Percentiles rank a stretch among this genome's conserved stretches.
Evolutionary conservation across 345 rosid genomes (phyloP).

Genomic region (Brassica carinata): DNA sequence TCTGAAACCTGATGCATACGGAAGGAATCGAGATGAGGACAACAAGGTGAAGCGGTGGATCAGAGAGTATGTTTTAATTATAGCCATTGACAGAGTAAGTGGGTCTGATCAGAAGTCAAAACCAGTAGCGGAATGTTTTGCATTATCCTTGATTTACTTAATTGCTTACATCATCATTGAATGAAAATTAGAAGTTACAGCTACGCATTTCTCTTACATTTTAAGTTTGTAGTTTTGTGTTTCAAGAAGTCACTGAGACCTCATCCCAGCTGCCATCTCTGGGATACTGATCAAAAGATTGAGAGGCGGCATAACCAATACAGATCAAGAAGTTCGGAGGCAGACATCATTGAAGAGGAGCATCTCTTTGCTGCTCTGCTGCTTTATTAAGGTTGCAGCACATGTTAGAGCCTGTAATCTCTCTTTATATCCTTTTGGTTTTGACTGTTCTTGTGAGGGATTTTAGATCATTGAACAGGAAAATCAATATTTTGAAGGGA

Average conservation of each 20-base stretch:
- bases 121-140: slow-evolving; percentile 1
- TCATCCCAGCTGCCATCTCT: no score
- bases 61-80: slow-evolving; percentile 89
- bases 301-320: slow-evolving; percentile 62
- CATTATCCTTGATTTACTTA: slow-evolving; percentile 31
- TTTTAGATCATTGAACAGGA: not conserved
- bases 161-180: slow-evolving; percentile 13
- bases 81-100: slow-evolving; percentile 82
- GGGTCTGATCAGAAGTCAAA: slow-evolving; percentile 58
- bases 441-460: not conserved
- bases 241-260: no score
- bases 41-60: slow-evolving; percentile 76
- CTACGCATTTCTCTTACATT: slow-evolving; percentile 28
- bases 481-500: not conserved
- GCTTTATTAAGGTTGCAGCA: slow-evolving; percentile 90
- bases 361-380: slow-evolving; percentile 59
- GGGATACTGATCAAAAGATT: no score
- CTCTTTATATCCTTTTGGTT: slow-evolving; percentile 46
- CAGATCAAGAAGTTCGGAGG: slow-evolving; percentile 84
- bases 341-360: slow-evolving; percentile 66
- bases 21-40: slow-evolving; percentile 71
- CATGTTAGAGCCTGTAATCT: slow-evolving; percentile 67
- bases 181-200: slow-evolving; percentile 40
- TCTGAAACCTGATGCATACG: not conserved
- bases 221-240: not conserved